Percentiles rank a stretch among this genome's conserved stretches.
Evolutionary conservation across 257 asterid species (phyloP).

Genomic region (Solanum pimpinellifolium): DNA sequence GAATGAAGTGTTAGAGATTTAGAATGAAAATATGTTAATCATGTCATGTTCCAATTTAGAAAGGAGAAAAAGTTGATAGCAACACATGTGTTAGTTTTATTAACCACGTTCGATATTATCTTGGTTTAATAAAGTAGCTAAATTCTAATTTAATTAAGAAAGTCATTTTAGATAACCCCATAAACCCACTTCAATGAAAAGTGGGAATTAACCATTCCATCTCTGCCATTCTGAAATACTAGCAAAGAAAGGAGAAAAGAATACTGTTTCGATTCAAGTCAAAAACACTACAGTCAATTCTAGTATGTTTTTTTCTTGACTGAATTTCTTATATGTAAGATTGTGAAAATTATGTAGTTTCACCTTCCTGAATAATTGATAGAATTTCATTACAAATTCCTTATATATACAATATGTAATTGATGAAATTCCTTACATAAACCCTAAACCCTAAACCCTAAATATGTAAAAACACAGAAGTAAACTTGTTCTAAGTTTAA

Average conservation of each 20-base stretch:
- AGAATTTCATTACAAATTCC: neutral
- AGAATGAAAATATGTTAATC: neutral
- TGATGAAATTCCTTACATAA: neutral
- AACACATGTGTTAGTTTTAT: too few relatives aligned
- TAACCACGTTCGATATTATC: rapidly evolving
- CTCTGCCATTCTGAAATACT: neutral
- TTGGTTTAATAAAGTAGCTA: neutral
- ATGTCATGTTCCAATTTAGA: neutral
- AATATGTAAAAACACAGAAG: neutral
- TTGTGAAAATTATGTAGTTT: neutral
- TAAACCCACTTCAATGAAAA: neutral
- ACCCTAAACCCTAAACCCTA: too few relatives aligned
- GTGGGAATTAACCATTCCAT: neutral
- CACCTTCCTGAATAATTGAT: neutral
- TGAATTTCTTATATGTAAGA: neutral
- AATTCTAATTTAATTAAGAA: neutral
- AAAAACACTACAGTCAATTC: neutral
- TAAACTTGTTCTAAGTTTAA: neutral
- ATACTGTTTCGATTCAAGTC: neutral
- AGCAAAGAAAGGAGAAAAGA: neutral
- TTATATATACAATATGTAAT: neutral
- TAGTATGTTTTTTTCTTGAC: neutral
- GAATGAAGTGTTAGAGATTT: neutral
- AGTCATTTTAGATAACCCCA: neutral
- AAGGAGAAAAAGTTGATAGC: neutral